Percentiles rank a stretch among this genome's conserved stretches.
phyloP scores from a whole-genome alignment of 176 grass and related monocot species.

The Ensete glaucum region DNA sequence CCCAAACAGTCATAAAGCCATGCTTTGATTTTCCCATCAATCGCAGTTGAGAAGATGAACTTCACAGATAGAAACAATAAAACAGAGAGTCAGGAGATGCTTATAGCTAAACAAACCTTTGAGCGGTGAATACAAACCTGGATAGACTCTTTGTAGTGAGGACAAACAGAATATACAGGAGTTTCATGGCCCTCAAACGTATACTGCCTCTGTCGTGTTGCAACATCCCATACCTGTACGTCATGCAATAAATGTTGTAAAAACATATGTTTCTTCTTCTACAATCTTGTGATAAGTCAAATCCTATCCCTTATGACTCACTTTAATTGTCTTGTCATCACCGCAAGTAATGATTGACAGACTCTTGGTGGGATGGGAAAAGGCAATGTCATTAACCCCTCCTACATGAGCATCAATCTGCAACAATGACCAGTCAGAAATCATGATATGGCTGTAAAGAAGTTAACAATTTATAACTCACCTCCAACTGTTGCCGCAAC shows the following conservation, averaged over 20 bases:
- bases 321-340: slow-evolving; percentile 25
- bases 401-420: slow-evolving; percentile 23
- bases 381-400: slow-evolving; percentile 27
- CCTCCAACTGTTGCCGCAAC: slow-evolving; percentile 8
- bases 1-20: slow-evolving; percentile 14
- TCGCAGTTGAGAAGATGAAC: slow-evolving; percentile 21
- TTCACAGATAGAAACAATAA: not conserved
- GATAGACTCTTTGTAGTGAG: slow-evolving; percentile 13
- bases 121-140: not conserved
- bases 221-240: slow-evolving; percentile 12
- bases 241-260: not conserved
- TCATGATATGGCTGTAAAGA: not conserved
- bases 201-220: not conserved
- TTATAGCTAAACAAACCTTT: not conserved
- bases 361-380: slow-evolving; percentile 13
- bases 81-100: not conserved
- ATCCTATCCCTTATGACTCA: not conserved
- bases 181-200: slow-evolving; percentile 21
- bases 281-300: not conserved
- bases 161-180: slow-evolving; percentile 19
- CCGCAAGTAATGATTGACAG: slow-evolving; percentile 24
- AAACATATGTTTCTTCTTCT: not conserved
- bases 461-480: not conserved
- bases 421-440: not conserved
- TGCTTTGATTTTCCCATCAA: slow-evolving; percentile 22